Evolutionary conservation across 2,329 filamentous ascomycete species (phyloP), one percentile per base, ranked within the genome.

Genomic region (Penicillium corylophilum): DNA sequence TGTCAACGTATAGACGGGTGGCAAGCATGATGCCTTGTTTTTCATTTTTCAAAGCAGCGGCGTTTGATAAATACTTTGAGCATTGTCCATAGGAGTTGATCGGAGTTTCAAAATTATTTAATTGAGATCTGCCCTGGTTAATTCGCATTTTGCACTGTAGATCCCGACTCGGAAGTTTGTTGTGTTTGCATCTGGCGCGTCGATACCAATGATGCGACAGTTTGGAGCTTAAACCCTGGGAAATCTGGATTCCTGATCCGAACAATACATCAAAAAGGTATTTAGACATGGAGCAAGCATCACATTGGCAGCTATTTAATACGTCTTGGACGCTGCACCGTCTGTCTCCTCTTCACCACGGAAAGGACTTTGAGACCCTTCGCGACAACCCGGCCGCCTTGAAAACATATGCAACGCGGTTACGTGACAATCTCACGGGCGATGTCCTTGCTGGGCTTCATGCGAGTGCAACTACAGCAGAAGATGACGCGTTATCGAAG

Each of bases 261-360:
- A 20, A 35, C 6, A 18, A 20, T 38, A 38, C 3, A 36, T 36
- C 16, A 9, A 3, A 36, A 26, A 20, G n/a, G 26, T 44, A 33
- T 16, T 15, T n/a, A 40, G 29, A 12, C 12, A 71, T 72, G 68
- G 59, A 60, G 20, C 50, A 60, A 45, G 52, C 57, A 51, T 62
- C 47, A 15, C 49, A 50, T 23, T 51, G 75, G 48, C 75, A 78
- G 10, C 69, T 82, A 35, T 78, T 80, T 60, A 76, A 78, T 60
- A 75, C 74, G n/a, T 80, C 78, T 24, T 82, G 78, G 74, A 77
- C 69, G n/a, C 66, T 79, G 45, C 78, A 80, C 62, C 78, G 79
- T 56, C 65, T 81, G 8, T 81, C 79, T 4, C 79, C 79, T n/a
- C 73, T 82, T 35, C 75, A 81, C 62, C 75, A 80, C 59, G 72